Evolutionary conservation across 1,284 basidiomycete species (phyloP), one percentile per base, ranked within the genome.

Genomic region (Trichosporon sp.): DNA sequence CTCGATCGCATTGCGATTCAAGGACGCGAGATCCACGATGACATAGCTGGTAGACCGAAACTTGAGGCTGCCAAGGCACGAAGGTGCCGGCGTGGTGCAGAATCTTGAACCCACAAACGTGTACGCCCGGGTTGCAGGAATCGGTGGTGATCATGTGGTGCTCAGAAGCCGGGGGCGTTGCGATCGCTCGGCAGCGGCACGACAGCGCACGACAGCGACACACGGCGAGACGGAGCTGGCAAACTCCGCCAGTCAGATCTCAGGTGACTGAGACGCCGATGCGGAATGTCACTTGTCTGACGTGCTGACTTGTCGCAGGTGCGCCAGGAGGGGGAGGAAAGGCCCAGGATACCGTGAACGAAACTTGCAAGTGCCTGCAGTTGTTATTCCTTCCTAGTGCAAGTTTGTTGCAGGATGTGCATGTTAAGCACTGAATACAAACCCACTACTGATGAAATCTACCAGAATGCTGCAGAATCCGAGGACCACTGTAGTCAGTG

Each of bases 211-310:
- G 51, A 16, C 51, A 54, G 51, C 19, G 19, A 7, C 16, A 12
- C 5, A 19, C 51, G 51, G 46, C 14, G 14, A 19, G 14, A n/a
- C 16, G 46, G 51, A 54, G 8, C 8, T 26, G 5, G 51, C 51
- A 16, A 54, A 11, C 21, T 54, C 51, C 51, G 43, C 40, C 26
- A 26, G 40, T n/a, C 43, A 46, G 43, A 46, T 46, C 43, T 46
- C 43, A 46, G 43, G 43, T 46, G 43, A 4, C 5, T 11, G 43
- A 54, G 51, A 54, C 21, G 51, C 51, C n/a, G 51, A 54, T 54
- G 51, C 51, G 51, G 51, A 54, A 54, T 54, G 51, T 26, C 51
- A 54, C 51, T 19, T 54, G n/a, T 21, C 51, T 54, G 51, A 54
- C 8, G 51, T 21, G 51, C 51, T 21, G 7, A 26, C 8, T 54